Percentiles rank a stretch among this genome's conserved stretches.
These are phyloP conservation scores for Adenanthera pavonina DNA, from an alignment of 306 rosid species.

Conservation along the genomic window DNA sequence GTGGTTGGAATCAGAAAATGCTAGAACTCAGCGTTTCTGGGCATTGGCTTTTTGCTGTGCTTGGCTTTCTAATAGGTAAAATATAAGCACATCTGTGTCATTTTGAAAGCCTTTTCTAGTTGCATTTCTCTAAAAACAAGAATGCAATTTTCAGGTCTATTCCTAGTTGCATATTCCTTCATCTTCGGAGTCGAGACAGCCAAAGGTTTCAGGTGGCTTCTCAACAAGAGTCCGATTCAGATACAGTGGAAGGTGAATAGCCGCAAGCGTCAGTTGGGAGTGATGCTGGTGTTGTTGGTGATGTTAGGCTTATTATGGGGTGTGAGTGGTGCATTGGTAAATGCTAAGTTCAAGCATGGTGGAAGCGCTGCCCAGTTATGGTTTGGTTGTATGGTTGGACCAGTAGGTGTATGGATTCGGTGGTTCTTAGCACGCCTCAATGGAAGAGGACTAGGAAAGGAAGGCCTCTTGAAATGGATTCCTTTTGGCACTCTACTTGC, in stretches of 20 bases:
- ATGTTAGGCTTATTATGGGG: constrained; percentile 50
- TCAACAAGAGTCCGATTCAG: constrained; percentile 31
- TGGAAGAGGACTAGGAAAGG: constrained; percentile 65
- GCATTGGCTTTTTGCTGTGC: constrained; percentile 57
- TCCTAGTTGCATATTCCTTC: constrained; percentile 62
- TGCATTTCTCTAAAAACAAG: neutral
- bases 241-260: constrained; percentile 51
- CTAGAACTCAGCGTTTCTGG: constrained; percentile 63
- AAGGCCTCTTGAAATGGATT: constrained; percentile 54
- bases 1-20: constrained; percentile 82
- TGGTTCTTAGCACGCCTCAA: constrained; percentile 75
- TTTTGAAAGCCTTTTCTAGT: neutral
- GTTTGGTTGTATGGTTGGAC: constrained; percentile 70
- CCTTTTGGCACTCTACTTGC: constrained; percentile 68
- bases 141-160: constrained; percentile 49
- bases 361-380: constrained; percentile 53
- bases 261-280: constrained; percentile 49
- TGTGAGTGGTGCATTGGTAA: constrained; percentile 39
- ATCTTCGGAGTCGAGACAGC: constrained; percentile 66
- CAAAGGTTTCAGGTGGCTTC: constrained; percentile 56
- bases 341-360: constrained; percentile 43
- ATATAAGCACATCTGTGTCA: neutral
- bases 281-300: constrained; percentile 41
- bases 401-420: constrained; percentile 66
- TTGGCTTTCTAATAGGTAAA: constrained; percentile 67